These are phyloP conservation scores for Graphiopsis chlorocephala DNA, from an alignment of 2,329 filamentous ascomycete genomes.

Conservation along the genomic window DNA sequence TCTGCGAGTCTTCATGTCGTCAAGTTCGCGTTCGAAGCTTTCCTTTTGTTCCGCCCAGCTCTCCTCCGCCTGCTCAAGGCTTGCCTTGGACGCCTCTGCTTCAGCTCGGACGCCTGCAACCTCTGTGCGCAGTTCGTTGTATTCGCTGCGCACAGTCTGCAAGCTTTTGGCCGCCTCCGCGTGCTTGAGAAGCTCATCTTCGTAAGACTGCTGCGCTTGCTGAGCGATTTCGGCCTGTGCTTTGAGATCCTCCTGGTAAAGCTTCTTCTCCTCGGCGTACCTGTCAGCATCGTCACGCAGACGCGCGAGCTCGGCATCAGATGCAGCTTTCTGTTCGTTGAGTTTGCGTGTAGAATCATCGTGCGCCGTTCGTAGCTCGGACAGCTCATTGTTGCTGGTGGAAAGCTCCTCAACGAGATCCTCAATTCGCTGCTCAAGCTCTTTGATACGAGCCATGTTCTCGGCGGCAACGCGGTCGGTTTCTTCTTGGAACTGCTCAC, in stretches of 20 bases:
- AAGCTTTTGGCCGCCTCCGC: slow-evolving; percentile 88
- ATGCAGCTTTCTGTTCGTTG: slow-evolving; percentile 76
- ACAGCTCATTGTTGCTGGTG: slow-evolving; percentile 78
- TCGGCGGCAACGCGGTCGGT: slow-evolving; percentile 71
- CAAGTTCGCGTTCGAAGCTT: slow-evolving; percentile 78
- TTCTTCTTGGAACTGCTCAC: slow-evolving; percentile 85
- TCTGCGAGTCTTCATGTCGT: slow-evolving; percentile 72
- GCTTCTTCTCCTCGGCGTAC: slow-evolving; percentile 74
- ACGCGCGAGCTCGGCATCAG: slow-evolving; percentile 75
- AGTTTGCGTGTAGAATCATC: slow-evolving; percentile 67
- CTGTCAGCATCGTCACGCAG: slow-evolving; percentile 82
- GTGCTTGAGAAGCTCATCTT: slow-evolving; percentile 90
- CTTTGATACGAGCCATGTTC: slow-evolving; percentile 75
- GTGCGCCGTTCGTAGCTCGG: slow-evolving; percentile 74
- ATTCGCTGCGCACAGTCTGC: slow-evolving; percentile 73
- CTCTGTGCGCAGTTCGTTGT: slow-evolving; percentile 78
- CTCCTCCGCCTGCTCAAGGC: slow-evolving; percentile 74
- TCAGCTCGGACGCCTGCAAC: slow-evolving; percentile 73
- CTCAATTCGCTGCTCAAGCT: slow-evolving; percentile 78
- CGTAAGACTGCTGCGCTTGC: slow-evolving; percentile 91
- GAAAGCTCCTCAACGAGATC: slow-evolving; percentile 80
- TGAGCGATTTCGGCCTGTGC: slow-evolving; percentile 91
- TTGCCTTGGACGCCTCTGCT: slow-evolving; percentile 78
- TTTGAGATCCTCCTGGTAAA: slow-evolving; percentile 87
- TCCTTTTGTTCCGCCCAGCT: slow-evolving; percentile 84